A percentile compares a stretch with the other conserved stretches of the same genome.
phyloP scores from a whole-genome alignment of 306 rosid genomes.

The Castanea crenata region DNA sequence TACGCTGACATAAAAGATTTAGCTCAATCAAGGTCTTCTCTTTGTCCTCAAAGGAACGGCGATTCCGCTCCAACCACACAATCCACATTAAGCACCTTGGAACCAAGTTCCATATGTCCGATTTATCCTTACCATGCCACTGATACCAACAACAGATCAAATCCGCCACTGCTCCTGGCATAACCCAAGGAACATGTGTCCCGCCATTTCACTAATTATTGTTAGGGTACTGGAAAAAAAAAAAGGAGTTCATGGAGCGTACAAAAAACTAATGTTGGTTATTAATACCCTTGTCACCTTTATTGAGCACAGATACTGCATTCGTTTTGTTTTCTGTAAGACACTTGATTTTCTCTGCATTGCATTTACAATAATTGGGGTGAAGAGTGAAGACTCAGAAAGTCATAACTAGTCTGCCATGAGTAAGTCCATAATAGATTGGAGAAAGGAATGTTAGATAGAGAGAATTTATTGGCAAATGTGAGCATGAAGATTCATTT shows the following conservation, averaged over 20 bases:
- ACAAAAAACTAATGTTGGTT: not conserved
- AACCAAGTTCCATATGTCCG: no score
- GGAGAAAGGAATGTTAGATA: not conserved
- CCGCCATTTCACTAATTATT: not conserved
- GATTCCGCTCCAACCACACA: no score
- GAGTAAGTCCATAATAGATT: not conserved
- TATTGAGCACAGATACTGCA: not conserved
- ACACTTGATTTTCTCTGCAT: not conserved
- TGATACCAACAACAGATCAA: no score
- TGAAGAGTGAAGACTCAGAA: not conserved
- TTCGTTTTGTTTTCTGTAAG: not conserved
- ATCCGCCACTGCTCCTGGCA: no score
- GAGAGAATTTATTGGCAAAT: not conserved
- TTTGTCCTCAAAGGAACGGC: no score
- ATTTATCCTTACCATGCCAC: no score
- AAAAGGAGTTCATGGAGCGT: not conserved
- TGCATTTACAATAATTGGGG: not conserved
- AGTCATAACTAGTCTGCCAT: not conserved
- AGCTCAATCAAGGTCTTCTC: no score
- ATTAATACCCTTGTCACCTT: not conserved
- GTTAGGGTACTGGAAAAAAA: no score
- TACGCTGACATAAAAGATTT: no score
- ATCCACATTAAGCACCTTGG: no score
- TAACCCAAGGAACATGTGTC: no score
- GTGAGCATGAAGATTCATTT: not conserved